phyloP scores from a whole-genome alignment of 805 yeast species.

The Metschnikowia henanensis region DNA sequence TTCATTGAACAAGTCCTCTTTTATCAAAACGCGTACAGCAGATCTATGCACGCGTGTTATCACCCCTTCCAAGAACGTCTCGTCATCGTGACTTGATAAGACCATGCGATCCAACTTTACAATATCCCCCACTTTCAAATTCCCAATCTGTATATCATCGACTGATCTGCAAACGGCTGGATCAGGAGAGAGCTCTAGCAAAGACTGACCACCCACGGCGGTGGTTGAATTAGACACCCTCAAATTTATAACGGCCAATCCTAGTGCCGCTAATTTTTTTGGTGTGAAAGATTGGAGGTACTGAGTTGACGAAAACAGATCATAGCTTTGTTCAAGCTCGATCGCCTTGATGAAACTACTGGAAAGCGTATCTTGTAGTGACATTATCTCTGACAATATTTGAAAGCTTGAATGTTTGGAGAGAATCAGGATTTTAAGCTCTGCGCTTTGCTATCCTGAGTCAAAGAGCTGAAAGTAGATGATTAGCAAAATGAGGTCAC shows the following conservation, averaged over 20 bases:
- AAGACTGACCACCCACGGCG: constrained; percentile 75
- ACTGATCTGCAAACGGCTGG: constrained; percentile 37
- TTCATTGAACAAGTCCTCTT: constrained; percentile 48
- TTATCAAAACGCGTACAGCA: constrained; percentile 58
- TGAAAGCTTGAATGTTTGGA: too few species aligned
- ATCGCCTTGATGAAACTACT: constrained; percentile 31
- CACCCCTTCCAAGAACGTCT: constrained; percentile 56
- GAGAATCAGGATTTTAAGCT: too few species aligned
- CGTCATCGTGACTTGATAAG: constrained; percentile 19
- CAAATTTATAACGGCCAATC: constrained; percentile 75
- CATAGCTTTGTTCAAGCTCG: constrained; percentile 37
- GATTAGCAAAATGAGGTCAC: too few species aligned
- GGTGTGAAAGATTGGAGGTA: constrained; percentile 47
- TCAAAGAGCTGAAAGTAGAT: too few species aligned
- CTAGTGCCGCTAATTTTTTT: constrained; percentile 64
- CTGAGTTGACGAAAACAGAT: constrained; percentile 31
- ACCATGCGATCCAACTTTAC: constrained; percentile 58
- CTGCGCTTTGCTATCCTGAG: too few species aligned
- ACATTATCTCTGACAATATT: too few species aligned
- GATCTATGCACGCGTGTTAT: constrained; percentile 52
- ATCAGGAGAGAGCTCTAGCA: constrained; percentile 63
- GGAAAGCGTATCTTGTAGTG: constrained; percentile 13
- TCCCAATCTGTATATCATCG: constrained; percentile 45
- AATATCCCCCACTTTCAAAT: constrained; percentile 73
- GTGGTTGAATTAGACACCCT: constrained; percentile 60